Evolutionary conservation across 2,329 filamentous ascomycete species (phyloP).

Genomic region (Ophidiomyces ophidiicola): DNA sequence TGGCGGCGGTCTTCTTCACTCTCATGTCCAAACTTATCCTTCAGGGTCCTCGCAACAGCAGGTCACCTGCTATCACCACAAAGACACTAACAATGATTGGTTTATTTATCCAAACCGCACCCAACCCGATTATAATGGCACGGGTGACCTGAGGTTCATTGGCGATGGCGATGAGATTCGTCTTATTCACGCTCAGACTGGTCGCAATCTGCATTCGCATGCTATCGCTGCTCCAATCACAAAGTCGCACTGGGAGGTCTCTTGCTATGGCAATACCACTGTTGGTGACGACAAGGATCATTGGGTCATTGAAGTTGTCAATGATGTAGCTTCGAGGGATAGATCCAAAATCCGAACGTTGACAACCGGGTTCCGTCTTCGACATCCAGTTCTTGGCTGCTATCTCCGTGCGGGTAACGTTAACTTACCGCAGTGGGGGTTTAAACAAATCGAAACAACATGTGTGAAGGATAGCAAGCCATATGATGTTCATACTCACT

Average conservation of each 20-base stretch:
- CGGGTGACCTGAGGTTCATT: slow-evolving; percentile 61
- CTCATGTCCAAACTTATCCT: slow-evolving; percentile 89
- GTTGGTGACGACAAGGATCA: slow-evolving; percentile 96
- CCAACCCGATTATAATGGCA: slow-evolving; percentile 58
- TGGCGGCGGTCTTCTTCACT: slow-evolving; percentile 88
- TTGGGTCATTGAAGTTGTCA: slow-evolving; percentile 86
- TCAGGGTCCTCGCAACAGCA: slow-evolving; percentile 92
- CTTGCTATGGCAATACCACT: slow-evolving; percentile 88
- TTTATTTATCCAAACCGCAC: slow-evolving; percentile 91
- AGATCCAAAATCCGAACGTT: slow-evolving; percentile 76
- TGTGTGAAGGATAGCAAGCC: slow-evolving; percentile 90
- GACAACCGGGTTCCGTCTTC: slow-evolving; percentile 83
- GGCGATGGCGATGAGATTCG: slow-evolving; percentile 68
- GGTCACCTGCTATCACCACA: slow-evolving; percentile 98
- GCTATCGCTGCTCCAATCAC: slow-evolving; percentile 75
- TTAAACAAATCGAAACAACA: slow-evolving; percentile 97
- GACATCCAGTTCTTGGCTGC: slow-evolving; percentile 69
- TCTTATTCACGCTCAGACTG: slow-evolving; percentile 86
- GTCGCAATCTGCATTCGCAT: slow-evolving; percentile 94
- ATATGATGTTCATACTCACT: slow-evolving; percentile 88
- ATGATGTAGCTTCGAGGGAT: slow-evolving; percentile 77
- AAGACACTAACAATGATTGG: slow-evolving; percentile 99
- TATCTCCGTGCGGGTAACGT: slow-evolving; percentile 92
- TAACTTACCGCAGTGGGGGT: slow-evolving; percentile 97
- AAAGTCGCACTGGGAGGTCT: slow-evolving; percentile 86